Conservation (phyloP, 208 protist genomes). For the Wallacemonas sp. region DNA sequence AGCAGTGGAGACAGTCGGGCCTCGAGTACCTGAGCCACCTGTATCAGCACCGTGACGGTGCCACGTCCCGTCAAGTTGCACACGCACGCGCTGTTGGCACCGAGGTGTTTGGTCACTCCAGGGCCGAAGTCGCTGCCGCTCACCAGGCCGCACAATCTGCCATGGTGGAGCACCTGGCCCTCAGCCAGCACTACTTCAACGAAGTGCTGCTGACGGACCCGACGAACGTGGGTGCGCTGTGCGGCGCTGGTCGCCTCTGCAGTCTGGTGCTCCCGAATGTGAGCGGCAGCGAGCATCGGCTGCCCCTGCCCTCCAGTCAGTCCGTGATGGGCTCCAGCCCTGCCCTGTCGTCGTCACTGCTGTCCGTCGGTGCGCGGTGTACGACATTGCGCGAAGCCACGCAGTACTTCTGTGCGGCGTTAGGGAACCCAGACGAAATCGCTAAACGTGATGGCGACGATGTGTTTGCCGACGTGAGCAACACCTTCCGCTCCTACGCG, state of each 20-base stretch:
- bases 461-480: neutral
- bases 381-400: neutral
- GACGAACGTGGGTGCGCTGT: constrained; percentile 44
- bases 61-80: neutral
- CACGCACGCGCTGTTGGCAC: neutral
- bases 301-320: neutral
- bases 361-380: no score
- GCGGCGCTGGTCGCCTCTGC: constrained; percentile 51
- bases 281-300: neutral
- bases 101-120: neutral
- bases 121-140: neutral
- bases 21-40: neutral
- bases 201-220: constrained; percentile 39
- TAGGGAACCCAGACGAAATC: neutral
- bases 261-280: constrained; percentile 19
- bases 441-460: neutral
- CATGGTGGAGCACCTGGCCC: constrained; percentile 20
- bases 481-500: constrained; percentile 36
- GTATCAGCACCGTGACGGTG: neutral
- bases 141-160: constrained; percentile 7
- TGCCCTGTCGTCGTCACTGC: neutral
- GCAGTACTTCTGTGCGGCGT: constrained; percentile 11
- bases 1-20: neutral
- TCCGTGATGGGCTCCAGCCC: no score
- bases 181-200: constrained; percentile 44